Percentiles rank a stretch among this genome's conserved stretches.
Evolutionary conservation across 768 basidiomycete species (phyloP).

Genomic region (Ephemerocybe angulata): DNA sequence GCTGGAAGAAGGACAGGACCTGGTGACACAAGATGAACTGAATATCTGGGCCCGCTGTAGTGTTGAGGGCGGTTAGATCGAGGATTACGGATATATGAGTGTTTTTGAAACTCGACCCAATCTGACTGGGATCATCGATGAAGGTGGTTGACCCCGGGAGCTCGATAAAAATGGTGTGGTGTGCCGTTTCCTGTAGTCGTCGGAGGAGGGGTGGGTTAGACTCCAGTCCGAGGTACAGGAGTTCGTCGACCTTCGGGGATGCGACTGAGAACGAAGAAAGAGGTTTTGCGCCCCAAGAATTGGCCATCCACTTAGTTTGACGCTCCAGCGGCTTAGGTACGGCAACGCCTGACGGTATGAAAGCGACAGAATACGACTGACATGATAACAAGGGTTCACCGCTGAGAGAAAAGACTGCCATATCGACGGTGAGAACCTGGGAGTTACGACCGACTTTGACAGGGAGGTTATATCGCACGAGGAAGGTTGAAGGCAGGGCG

Average conservation of each 20-base stretch:
- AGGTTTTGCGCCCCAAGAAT: constrained; percentile 18
- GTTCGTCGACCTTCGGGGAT: constrained; percentile 18
- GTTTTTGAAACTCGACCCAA: constrained; percentile 4
- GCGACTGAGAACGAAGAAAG: constrained; percentile 8
- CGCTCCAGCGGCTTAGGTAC: constrained; percentile 14
- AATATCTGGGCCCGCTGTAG: constrained; percentile 15
- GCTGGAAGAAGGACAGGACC: constrained; percentile 21
- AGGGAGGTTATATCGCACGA: constrained; percentile 32
- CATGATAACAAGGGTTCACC: constrained; percentile 30
- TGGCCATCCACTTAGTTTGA: constrained; percentile 19
- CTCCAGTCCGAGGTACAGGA: constrained; percentile 21
- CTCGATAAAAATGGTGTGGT: constrained; percentile 12
- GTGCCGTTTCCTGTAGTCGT: constrained; percentile 15
- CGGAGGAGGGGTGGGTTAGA: constrained; percentile 12
- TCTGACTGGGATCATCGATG: neutral
- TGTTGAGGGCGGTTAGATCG: constrained; percentile 18
- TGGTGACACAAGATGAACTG: constrained; percentile 17
- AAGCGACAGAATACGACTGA: constrained; percentile 31
- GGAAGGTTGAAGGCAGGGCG: constrained; percentile 28
- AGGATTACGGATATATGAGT: constrained; percentile 18
- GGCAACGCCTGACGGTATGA: constrained; percentile 27
- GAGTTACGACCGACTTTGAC: constrained; percentile 24
- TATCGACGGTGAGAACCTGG: constrained; percentile 23
- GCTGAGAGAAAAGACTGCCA: constrained; percentile 27
- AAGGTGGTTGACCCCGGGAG: neutral